Evolutionary conservation across 2,329 filamentous ascomycete species (phyloP).

Genomic region (Clathrospora elynae): DNA sequence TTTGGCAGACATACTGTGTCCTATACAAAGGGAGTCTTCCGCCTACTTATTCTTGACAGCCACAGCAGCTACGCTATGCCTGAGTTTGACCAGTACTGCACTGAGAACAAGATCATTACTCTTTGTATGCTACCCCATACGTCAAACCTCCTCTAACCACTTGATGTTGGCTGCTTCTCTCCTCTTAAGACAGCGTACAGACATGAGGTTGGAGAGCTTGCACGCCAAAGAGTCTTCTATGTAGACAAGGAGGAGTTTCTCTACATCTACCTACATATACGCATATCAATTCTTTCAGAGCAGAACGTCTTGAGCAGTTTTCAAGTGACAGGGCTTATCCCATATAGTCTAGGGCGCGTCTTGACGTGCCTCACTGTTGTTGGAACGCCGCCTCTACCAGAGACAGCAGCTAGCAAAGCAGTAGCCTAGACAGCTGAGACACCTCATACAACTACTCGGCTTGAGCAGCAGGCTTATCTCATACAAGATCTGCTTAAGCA

Average conservation of each 20-base stretch:
- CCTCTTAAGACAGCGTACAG: not conserved
- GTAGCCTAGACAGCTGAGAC: not conserved
- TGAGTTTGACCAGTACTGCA: slow-evolving; percentile 46
- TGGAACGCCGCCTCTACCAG: slow-evolving; percentile 19
- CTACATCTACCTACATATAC: not conserved
- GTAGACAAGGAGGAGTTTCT: too few species aligned
- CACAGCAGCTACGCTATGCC: slow-evolving; percentile 42
- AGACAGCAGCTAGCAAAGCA: slow-evolving; percentile 1
- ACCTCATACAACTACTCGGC: not conserved
- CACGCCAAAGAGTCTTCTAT: not conserved
- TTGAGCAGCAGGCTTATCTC: not conserved
- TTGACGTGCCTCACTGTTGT: slow-evolving; percentile 7
- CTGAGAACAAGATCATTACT: slow-evolving; percentile 44
- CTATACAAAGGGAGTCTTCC: slow-evolving; percentile 30
- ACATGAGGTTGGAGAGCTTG: not conserved
- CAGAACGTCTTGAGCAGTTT: not conserved
- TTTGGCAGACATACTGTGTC: slow-evolving; percentile 40
- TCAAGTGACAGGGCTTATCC: slow-evolving; percentile 21
- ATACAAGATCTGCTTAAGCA: not conserved
- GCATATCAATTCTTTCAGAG: not conserved
- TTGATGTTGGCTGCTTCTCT: slow-evolving; percentile 48
- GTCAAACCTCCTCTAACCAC: slow-evolving; percentile 48
- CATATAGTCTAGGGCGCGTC: slow-evolving; percentile 15
- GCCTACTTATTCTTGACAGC: slow-evolving; percentile 48
- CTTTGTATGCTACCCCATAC: slow-evolving; percentile 11